Evolutionary conservation across 2,329 filamentous ascomycete genomes (phyloP).

Genomic region (Aspergillus latus): DNA sequence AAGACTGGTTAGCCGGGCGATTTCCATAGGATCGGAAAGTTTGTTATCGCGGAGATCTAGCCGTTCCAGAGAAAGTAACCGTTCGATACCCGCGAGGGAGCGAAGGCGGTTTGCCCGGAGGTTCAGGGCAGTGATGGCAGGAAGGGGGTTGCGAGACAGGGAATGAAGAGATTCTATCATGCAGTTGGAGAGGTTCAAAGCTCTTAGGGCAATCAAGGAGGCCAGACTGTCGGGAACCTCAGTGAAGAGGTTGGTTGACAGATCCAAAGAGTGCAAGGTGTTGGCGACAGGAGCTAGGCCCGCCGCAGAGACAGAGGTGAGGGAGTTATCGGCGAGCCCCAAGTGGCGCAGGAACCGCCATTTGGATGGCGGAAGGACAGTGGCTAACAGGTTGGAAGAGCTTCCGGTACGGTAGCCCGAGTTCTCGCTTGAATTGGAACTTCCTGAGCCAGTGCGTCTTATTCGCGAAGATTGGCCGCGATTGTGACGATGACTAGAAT

Average conservation of each 20-base stretch:
- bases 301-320: constrained; percentile 73
- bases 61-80: constrained; percentile 81
- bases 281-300: constrained; percentile 81
- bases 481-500: constrained; percentile 62
- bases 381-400: constrained; percentile 72
- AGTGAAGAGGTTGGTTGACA: constrained; percentile 90
- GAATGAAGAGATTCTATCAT: constrained; percentile 97
- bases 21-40: constrained; percentile 84
- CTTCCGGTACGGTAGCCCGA: constrained; percentile 62
- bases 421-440: constrained; percentile 75
- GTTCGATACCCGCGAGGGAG: constrained; percentile 86
- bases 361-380: constrained; percentile 76
- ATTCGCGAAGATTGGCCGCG: constrained; percentile 71
- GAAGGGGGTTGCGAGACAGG: constrained; percentile 75
- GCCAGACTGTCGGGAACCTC: constrained; percentile 91
- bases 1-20: constrained; percentile 84
- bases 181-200: constrained; percentile 90
- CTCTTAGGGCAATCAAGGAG: constrained; percentile 80
- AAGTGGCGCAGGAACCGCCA: constrained; percentile 95
- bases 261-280: constrained; percentile 85
- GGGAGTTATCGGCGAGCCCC: constrained; percentile 84
- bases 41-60: constrained; percentile 89
- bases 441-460: constrained; percentile 83
- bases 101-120: constrained; percentile 82
- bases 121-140: constrained; percentile 90